phyloP scores from a whole-genome alignment of 257 asterid genomes.

The Scutellaria baicalensis region DNA sequence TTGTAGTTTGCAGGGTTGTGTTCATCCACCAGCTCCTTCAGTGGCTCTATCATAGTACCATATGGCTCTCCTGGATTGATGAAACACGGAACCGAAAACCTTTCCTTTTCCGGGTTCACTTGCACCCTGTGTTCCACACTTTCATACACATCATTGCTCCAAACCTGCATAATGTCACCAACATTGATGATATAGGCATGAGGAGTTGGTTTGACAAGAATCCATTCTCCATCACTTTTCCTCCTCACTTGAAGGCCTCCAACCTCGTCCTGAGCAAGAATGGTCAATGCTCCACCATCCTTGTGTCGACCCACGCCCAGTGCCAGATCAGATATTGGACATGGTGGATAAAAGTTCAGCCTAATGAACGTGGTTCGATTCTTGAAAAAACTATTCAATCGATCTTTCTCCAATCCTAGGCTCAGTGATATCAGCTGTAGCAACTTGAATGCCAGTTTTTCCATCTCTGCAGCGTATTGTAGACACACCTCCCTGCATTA shows the following conservation, averaged over 20 bases:
- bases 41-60: conserved; percentile 29
- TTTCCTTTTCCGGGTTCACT: conserved; percentile 42
- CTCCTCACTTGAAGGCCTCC: conserved; percentile 58
- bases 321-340: conserved; percentile 49
- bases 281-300: conserved; percentile 43
- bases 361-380: conserved; percentile 31
- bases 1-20: conserved; percentile 34
- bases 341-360: conserved; percentile 49
- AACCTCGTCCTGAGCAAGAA: conserved; percentile 46
- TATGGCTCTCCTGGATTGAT: conserved; percentile 24
- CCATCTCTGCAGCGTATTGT: conserved; percentile 33
- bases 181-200: conserved; percentile 38
- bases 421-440: conserved; percentile 47
- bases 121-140: conserved; percentile 59
- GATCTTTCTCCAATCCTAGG: conserved; percentile 34
- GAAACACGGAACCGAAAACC: conserved; percentile 48
- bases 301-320: conserved; percentile 53
- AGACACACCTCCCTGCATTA: conserved; percentile 30
- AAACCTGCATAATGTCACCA: conserved; percentile 53
- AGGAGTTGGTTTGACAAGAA: conserved; percentile 38
- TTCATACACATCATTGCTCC: conserved; percentile 54
- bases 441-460: conserved; percentile 36
- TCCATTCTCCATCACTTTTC: conserved; percentile 56
- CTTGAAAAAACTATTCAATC: conserved; percentile 31
- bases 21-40: conserved; percentile 32